Percentiles rank a stretch among this genome's conserved stretches.
Evolutionary conservation across 2,329 filamentous ascomycete species (phyloP).

Genomic region (Aspergillus puulaauensis): DNA sequence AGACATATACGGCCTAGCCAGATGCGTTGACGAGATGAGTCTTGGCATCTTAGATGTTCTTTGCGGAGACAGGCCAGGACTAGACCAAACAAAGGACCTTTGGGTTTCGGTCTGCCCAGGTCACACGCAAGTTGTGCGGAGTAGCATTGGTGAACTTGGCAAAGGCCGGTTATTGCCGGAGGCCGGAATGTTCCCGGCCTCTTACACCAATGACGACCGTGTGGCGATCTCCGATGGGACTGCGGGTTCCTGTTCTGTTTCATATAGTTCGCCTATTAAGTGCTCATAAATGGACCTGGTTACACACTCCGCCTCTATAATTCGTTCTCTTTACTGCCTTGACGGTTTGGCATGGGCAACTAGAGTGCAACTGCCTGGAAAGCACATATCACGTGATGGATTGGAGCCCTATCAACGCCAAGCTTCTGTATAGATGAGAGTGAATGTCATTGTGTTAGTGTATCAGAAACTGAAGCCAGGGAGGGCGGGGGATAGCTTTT

Average conservation of each 20-base stretch:
- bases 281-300: not conserved
- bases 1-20: too few relatives aligned
- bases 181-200: conserved; percentile 46
- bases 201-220: conserved; percentile 27
- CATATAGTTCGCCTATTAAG: not conserved
- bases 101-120: not conserved
- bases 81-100: not conserved
- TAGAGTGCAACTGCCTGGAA: conserved; percentile 1
- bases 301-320: not conserved
- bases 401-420: conserved; percentile 26
- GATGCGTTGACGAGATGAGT: not conserved
- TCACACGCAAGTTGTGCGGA: not conserved
- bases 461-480: not conserved
- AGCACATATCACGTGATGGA: conserved; percentile 31
- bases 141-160: conserved; percentile 11
- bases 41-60: not conserved
- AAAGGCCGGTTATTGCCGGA: conserved; percentile 34
- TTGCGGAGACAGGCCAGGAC: not conserved
- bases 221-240: conserved; percentile 10
- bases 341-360: conserved; percentile 9
- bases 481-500: not conserved
- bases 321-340: not conserved
- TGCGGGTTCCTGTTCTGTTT: not conserved
- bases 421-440: conserved; percentile 25
- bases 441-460: not conserved